A percentile compares a stretch with the other conserved stretches of the same genome.
These are phyloP conservation scores for Elsinoe perseae DNA, from an alignment of 2,329 filamentous ascomycete genomes.

Conservation along the genomic window DNA sequence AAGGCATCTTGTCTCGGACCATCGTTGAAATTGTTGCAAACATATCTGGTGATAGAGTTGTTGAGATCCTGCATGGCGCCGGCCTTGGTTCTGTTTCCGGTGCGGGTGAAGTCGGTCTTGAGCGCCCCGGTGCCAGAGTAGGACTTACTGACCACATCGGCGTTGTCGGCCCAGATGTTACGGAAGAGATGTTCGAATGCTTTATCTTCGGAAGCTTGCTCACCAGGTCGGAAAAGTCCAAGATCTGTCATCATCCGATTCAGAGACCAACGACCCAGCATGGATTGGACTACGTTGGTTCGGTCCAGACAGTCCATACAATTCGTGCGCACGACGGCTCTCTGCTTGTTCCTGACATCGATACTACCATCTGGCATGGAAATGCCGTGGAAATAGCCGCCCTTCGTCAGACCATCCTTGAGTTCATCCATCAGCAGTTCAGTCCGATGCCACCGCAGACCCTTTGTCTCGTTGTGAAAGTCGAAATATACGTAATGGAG, in stretches of 20 bases:
- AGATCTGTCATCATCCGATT: conserved; percentile 82
- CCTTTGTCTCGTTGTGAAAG: conserved; percentile 96
- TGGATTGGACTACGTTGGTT: conserved; percentile 96
- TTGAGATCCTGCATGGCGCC: conserved; percentile 80
- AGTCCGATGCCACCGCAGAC: conserved; percentile 85
- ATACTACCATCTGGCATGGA: conserved; percentile 74
- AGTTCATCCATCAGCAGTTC: conserved; percentile 78
- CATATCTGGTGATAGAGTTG: conserved; percentile 82
- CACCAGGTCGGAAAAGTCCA: conserved; percentile 67
- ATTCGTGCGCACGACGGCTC: conserved; percentile 88
- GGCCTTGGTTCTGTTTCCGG: conserved; percentile 75
- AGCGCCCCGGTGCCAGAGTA: conserved; percentile 95
- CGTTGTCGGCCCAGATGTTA: conserved; percentile 97
- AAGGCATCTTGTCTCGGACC: conserved; percentile 92
- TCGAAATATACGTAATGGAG: conserved; percentile 98
- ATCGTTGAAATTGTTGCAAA: conserved; percentile 89
- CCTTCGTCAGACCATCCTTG: conserved; percentile 63
- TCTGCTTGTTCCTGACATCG: conserved; percentile 74
- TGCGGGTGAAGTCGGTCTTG: conserved; percentile 97
- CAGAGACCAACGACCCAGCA: conserved; percentile 83
- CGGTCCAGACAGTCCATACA: conserved; percentile 99
- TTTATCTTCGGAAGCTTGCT: conserved; percentile 70
- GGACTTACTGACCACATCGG: conserved; percentile 83
- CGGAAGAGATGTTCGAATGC: conserved; percentile 88
- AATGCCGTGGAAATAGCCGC: conserved; percentile 87